Base-by-base conservation (phyloP, 2,329 filamentous ascomycete species). In the Rhinocladiella similis region DNA sequence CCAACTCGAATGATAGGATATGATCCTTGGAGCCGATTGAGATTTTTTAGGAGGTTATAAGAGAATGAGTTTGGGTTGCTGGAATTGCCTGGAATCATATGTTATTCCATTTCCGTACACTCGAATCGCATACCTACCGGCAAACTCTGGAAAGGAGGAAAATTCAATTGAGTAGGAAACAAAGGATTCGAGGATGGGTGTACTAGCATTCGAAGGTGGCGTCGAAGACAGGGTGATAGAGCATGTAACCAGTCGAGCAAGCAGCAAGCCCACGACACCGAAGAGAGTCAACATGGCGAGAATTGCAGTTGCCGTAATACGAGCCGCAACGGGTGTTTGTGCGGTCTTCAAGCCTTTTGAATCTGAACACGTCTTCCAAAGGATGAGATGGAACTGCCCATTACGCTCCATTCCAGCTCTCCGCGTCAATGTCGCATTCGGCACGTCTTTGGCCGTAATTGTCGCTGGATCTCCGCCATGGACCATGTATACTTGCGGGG, bases 1-100 rank as follows among this genome's bases (percentile, higher is more conserved):
- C 85, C 84, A 1, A 87, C 83, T 14, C 84, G 75, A 53, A 87
- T 80, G 62, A 82, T 77, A 1, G 84, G 84, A 59, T 83, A 84
- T 5, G 74, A 76, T 7, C 83, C 83, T 13, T 74, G 75, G 3
- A 85, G 65, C n/a, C 75, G 67, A 1, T 73, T 80, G 18, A 87
- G 64, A 54, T 85, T 86, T 29, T 79, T 75, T 22, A 87, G 69
- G 5, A 87, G 74, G 47, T 82, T 84, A 57, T 85, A 76, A 0
- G 83, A 85, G 68, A 84, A 87, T 0, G 66, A 73, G 64, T 87
- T 87, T 1, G 84, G 84, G 7, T 66, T 63, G 0, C 80, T 79
- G 5, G 69, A 68, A 64, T 84, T 85, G 12, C 83, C 57, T 60
- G 18, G 22, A n/a, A 50, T 4, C 14, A 18, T 48, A 36, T n/a